Evolutionary conservation across 1,139 yeast genomes (phyloP), one percentile per base, ranked within the genome.

Genomic region (Blastobotrys raffinosifermentans): DNA sequence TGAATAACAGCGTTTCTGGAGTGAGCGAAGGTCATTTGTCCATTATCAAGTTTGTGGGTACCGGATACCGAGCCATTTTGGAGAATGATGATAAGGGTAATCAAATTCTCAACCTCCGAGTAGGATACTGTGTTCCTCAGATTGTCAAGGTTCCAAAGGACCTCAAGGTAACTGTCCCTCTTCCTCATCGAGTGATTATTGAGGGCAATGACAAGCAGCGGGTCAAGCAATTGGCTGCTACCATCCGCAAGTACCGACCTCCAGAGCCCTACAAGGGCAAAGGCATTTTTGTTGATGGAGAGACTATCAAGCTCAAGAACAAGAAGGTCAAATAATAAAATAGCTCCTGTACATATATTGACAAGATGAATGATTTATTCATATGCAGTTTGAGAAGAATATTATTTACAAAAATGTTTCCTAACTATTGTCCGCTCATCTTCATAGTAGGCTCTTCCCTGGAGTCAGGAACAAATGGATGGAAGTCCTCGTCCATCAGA

Each of bases 251-350:
- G 52, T 77, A 76, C 69, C 84, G 86, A 61, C 94, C 94, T 45
- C 99, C 99, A 27, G 99, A 93, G 65, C 96, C 97, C 27, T 93
- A 93, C 63, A 93, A 93, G 66, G 98, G 98, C 58, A 93, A 93
- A 50, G 99, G 99, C 55, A 83, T 93, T 39, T 93, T 82, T 58
- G 82, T 93, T 38, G 85, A 89, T 61, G 82, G 79, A 55, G 97
- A 91, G 66, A 87, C 94, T 37, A 81, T 91, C 60, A 81, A 77
- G 60, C 72, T 89, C 60, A 91, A 91, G 73, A 87, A 82, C 52
- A 84, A 84, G 74, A 89, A 87, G 73, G 83, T 87, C 60, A 91
- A 89, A 77, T 89, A 72, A n/a, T n/a, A n/a, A n/a, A n/a, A n/a
- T n/a, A n/a, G n/a, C n/a, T n/a, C n/a, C n/a, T n/a, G n/a, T n/a